Conservation (phyloP, 2,329 filamentous ascomycete genomes). For the Cladosporium colombiae region DNA sequence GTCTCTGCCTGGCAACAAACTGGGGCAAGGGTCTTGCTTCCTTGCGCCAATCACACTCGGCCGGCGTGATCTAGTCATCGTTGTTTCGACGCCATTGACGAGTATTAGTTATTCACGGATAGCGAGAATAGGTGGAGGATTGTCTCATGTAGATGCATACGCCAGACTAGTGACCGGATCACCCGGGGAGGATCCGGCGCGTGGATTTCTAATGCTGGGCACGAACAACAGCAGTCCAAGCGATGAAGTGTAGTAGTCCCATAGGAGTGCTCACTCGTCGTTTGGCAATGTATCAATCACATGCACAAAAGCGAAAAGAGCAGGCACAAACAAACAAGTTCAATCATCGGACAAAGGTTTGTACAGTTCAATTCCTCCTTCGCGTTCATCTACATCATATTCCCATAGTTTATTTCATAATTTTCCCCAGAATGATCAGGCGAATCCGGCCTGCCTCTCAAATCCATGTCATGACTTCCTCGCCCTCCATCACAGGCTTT, state of each 20-base stretch:
- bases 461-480: conserved; percentile 18
- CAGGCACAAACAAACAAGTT: not conserved
- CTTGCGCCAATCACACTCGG: conserved; percentile 6
- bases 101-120: not conserved
- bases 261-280: not conserved
- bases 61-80: not conserved
- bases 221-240: not conserved
- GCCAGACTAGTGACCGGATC: not conserved
- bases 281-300: not conserved
- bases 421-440: not conserved
- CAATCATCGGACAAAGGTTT: conserved; percentile 6
- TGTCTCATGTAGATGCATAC: not conserved
- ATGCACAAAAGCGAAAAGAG: not conserved
- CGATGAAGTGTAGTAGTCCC: not conserved
- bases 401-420: conserved; percentile 20
- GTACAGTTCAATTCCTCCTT: conserved; percentile 15
- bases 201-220: not conserved
- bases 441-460: not conserved
- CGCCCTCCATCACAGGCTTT: conserved; percentile 3
- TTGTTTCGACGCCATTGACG: conserved; percentile 2
- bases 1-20: conserved; percentile 4
- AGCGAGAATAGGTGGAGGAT: not conserved
- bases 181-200: not conserved
- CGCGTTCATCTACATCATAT: conserved; percentile 21
- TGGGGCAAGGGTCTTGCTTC: conserved; percentile 2